Evolutionary conservation across 805 yeast genomes (phyloP).

Genomic region (Yarrowia sp.): DNA sequence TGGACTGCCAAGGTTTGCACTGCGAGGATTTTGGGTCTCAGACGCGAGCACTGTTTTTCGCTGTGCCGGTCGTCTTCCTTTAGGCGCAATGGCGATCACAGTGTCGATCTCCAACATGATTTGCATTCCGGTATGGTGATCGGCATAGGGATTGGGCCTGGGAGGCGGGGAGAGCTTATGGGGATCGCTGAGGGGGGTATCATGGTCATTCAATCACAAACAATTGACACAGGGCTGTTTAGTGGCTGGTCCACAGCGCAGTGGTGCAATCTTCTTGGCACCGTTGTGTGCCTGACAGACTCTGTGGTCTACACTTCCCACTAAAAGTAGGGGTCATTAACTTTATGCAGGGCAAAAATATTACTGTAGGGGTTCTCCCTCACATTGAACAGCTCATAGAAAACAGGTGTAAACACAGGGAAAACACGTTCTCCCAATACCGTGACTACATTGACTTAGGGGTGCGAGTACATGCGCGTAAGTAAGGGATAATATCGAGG

Average conservation of each 20-base stretch:
- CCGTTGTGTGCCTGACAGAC: constrained; percentile 1
- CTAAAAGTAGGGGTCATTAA: constrained; percentile 28
- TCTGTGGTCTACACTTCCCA: not conserved
- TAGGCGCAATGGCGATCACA: constrained; percentile 34
- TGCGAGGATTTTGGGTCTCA: constrained; percentile 7
- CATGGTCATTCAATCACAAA: not conserved
- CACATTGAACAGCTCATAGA: not conserved
- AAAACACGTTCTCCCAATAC: not conserved
- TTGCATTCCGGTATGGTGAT: constrained; percentile 31
- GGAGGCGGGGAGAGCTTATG: constrained; percentile 25
- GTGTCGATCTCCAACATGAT: constrained; percentile 18
- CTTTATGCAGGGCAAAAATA: constrained; percentile 28
- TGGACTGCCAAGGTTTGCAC: constrained; percentile 23
- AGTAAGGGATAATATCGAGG: too few relatives aligned
- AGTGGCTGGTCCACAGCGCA: not conserved
- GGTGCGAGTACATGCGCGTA: not conserved
- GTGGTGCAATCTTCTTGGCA: not conserved
- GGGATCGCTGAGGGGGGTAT: constrained; percentile 4
- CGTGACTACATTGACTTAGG: not conserved
- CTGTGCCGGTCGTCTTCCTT: constrained; percentile 20
- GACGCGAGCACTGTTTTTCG: constrained; percentile 18
- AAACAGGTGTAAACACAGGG: not conserved
- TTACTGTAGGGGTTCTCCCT: constrained; percentile 18
- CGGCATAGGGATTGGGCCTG: constrained; percentile 7
- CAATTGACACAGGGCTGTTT: not conserved